These are phyloP conservation scores for Apiospora pterosperma DNA, from an alignment of 2,329 filamentous ascomycete genomes.

Conservation along the genomic window DNA sequence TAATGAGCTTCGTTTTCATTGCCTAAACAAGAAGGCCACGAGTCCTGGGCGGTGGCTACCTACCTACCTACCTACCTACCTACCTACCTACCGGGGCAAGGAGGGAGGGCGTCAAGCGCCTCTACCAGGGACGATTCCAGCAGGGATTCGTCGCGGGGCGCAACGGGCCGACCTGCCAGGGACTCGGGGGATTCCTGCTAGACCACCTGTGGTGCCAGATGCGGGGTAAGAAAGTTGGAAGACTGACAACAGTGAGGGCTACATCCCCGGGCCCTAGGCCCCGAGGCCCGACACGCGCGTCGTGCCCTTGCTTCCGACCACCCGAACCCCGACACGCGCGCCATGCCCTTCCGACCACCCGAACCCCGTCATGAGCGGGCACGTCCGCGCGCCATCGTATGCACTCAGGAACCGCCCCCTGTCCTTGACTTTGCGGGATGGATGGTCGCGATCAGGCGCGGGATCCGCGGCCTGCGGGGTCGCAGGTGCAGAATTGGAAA, in stretches of 20 bases:
- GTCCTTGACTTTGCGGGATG: constrained; percentile 35
- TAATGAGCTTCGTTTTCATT: constrained; percentile 39
- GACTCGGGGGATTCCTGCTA: constrained; percentile 52
- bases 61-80: not conserved
- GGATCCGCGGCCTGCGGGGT: constrained; percentile 28
- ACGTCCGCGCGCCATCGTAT: too few species aligned
- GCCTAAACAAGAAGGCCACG: not conserved
- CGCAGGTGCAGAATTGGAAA: not conserved
- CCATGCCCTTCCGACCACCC: too few species aligned
- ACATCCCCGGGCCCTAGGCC: constrained; percentile 48
- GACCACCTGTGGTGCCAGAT: constrained; percentile 53
- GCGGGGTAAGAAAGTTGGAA: too few species aligned
- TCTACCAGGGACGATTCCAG: constrained; percentile 51
- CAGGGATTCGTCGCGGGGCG: constrained; percentile 48
- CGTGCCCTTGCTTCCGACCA: constrained; percentile 53
- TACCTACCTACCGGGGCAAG: constrained; percentile 48
- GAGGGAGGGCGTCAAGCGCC: constrained; percentile 39
- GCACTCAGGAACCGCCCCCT: constrained; percentile 41
- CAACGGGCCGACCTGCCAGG: constrained; percentile 53
- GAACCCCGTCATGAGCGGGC: constrained; percentile 46
- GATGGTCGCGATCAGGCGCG: constrained; percentile 31
- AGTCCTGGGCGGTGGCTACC: too few species aligned
- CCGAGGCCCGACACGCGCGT: constrained; percentile 55
- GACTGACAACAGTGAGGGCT: constrained; percentile 48
- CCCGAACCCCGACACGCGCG: constrained; percentile 43